Conservation (phyloP, 768 basidiomycete genomes). For the Phylloporus sp. region DNA sequence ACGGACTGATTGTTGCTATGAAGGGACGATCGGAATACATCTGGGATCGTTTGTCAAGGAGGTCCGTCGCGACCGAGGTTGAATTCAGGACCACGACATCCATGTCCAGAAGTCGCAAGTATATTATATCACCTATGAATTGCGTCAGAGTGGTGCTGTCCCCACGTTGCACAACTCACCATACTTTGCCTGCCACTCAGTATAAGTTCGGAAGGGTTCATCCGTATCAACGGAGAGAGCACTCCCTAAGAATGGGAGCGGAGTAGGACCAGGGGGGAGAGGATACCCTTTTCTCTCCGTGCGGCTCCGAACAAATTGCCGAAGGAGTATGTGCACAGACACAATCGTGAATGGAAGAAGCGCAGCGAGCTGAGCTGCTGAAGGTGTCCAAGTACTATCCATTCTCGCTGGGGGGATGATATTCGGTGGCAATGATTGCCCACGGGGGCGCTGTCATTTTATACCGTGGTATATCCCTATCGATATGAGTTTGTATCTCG, state of each 20-base stretch:
- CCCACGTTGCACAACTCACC: constrained; percentile 6
- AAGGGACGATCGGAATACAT: constrained; percentile 50
- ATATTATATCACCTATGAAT: constrained; percentile 40
- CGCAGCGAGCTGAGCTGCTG: constrained; percentile 1
- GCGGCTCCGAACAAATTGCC: constrained; percentile 1
- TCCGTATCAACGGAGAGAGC: constrained; percentile 9
- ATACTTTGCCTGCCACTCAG: constrained; percentile 13
- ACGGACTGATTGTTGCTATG: constrained; percentile 16
- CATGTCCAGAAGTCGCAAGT: constrained; percentile 43
- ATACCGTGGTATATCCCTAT: too few species aligned
- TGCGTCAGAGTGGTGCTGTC: neutral
- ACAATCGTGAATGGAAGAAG: constrained; percentile 1
- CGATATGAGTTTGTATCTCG: too few species aligned
- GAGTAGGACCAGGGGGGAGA: constrained; percentile 19
- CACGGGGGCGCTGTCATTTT: too few species aligned
- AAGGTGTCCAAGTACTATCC: constrained; percentile 3
- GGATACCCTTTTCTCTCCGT: constrained; percentile 11
- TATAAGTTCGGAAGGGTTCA: constrained; percentile 17
- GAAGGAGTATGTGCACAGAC: neutral
- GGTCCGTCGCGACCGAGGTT: constrained; percentile 36
- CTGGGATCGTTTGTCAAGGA: constrained; percentile 43
- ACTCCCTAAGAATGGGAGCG: constrained; percentile 20
- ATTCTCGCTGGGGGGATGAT: too few species aligned
- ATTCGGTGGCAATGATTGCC: too few species aligned
- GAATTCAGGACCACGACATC: constrained; percentile 44